Percentiles rank a stretch among this genome's conserved stretches.
These are phyloP conservation scores for Leccinum laetum DNA, from an alignment of 1,284 basidiomycete species.

Conservation along the genomic window DNA sequence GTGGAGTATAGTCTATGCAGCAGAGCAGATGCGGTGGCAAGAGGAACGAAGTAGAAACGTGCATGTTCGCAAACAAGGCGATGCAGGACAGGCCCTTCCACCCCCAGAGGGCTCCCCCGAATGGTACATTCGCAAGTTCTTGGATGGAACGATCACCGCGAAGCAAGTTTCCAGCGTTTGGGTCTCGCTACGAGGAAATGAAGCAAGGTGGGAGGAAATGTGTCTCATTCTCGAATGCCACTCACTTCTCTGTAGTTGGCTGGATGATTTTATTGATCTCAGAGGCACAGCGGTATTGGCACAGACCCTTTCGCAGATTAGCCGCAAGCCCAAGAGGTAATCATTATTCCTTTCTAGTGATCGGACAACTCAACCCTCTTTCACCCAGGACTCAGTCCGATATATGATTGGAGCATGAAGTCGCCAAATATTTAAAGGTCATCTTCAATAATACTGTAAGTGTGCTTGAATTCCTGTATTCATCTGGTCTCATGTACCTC, in stretches of 20 bases:
- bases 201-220: slow-evolving; percentile 59
- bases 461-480: slow-evolving; percentile 9
- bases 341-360: slow-evolving; percentile 5
- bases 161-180: slow-evolving; percentile 79
- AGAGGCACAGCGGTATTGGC: slow-evolving; percentile 87
- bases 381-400: slow-evolving; percentile 62
- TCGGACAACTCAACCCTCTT: slow-evolving; percentile 5
- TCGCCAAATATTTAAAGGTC: slow-evolving; percentile 85
- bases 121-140: slow-evolving; percentile 89
- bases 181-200: slow-evolving; percentile 83
- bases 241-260: slow-evolving; percentile 61
- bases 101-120: slow-evolving; percentile 72
- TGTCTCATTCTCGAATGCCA: not conserved
- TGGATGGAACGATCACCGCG: slow-evolving; percentile 82
- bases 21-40: slow-evolving; percentile 81
- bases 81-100: slow-evolving; percentile 50
- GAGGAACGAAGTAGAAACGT: slow-evolving; percentile 64
- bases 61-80: slow-evolving; percentile 57
- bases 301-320: slow-evolving; percentile 77
- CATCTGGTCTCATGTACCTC: slow-evolving; percentile 9
- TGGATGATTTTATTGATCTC: slow-evolving; percentile 73
- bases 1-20: slow-evolving; percentile 90
- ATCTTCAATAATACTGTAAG: slow-evolving; percentile 80
- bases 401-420: slow-evolving; percentile 81
- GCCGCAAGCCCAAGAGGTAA: slow-evolving; percentile 68